Conservation (phyloP, 2,329 filamentous ascomycete genomes). For the Whalleya microplaca region DNA sequence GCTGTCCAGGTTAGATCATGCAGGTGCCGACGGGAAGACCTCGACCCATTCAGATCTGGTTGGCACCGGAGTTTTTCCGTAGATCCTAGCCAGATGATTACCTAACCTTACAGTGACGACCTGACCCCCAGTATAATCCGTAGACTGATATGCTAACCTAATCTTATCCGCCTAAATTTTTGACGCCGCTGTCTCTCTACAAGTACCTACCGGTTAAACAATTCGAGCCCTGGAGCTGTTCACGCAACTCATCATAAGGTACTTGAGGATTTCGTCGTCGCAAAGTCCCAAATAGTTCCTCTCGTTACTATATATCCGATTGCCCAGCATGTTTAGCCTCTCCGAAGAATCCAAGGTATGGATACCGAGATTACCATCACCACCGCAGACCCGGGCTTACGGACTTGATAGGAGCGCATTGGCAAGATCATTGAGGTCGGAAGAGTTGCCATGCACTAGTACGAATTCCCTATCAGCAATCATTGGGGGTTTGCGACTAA, state of each 20-base stretch:
- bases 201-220: background rate
- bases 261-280: too few relatives aligned
- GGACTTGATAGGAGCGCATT: slow-evolving; percentile 81
- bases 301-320: background rate
- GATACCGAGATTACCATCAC: background rate
- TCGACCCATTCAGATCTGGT: too few relatives aligned
- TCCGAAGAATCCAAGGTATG: slow-evolving; percentile 96
- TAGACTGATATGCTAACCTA: background rate
- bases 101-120: too few relatives aligned
- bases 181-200: slow-evolving; percentile 2
- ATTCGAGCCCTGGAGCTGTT: background rate
- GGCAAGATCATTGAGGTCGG: slow-evolving; percentile 94
- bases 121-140: background rate
- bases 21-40: too few relatives aligned
- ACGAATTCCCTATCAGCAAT: slow-evolving; percentile 42
- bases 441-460: slow-evolving; percentile 95
- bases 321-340: slow-evolving; percentile 63
- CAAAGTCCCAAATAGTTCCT: background rate
- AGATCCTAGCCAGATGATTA: too few relatives aligned
- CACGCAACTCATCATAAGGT: slow-evolving; percentile 13
- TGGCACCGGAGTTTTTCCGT: slow-evolving; percentile 9
- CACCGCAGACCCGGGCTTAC: background rate
- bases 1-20: too few relatives aligned
- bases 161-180: slow-evolving; percentile 21
- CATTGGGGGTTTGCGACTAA: slow-evolving; percentile 38